Conservation (phyloP, 2,329 filamentous ascomycete species). For the Alternaria angustiovoidea region DNA sequence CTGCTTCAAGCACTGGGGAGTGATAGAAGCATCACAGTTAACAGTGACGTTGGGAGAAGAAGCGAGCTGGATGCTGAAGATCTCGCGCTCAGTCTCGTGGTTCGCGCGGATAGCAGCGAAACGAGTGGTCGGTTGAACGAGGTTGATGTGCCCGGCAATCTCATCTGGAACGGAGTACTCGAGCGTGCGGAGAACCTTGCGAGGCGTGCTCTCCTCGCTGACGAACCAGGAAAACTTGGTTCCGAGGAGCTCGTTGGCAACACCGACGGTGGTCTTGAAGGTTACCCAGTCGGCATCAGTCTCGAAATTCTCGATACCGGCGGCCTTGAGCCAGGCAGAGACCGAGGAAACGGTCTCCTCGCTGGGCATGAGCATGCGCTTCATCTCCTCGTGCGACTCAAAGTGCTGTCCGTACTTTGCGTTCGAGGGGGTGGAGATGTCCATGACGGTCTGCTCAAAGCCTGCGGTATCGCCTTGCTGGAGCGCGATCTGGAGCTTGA, state of each 20-base stretch:
- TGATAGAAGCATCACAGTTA: constrained; percentile 44
- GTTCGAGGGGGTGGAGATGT: constrained; percentile 58
- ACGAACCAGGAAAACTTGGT: constrained; percentile 58
- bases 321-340: constrained; percentile 55
- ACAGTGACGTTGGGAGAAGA: constrained; percentile 24
- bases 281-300: constrained; percentile 50
- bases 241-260: constrained; percentile 56
- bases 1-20: constrained; percentile 58
- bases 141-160: constrained; percentile 52
- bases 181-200: constrained; percentile 55
- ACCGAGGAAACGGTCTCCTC: constrained; percentile 50
- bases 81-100: constrained; percentile 29
- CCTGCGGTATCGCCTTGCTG: constrained; percentile 42
- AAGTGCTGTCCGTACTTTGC: constrained; percentile 61
- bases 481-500: constrained; percentile 44
- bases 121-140: constrained; percentile 62
- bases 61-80: constrained; percentile 24
- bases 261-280: constrained; percentile 51
- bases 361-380: constrained; percentile 54
- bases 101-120: constrained; percentile 51
- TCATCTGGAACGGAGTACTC: constrained; percentile 54
- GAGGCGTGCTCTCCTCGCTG: constrained; percentile 46
- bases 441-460: constrained; percentile 51
- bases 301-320: constrained; percentile 49
- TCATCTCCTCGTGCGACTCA: constrained; percentile 52